Evolutionary conservation across 2,329 filamentous ascomycete genomes (phyloP).

Genomic region (Diplodia seriata): DNA sequence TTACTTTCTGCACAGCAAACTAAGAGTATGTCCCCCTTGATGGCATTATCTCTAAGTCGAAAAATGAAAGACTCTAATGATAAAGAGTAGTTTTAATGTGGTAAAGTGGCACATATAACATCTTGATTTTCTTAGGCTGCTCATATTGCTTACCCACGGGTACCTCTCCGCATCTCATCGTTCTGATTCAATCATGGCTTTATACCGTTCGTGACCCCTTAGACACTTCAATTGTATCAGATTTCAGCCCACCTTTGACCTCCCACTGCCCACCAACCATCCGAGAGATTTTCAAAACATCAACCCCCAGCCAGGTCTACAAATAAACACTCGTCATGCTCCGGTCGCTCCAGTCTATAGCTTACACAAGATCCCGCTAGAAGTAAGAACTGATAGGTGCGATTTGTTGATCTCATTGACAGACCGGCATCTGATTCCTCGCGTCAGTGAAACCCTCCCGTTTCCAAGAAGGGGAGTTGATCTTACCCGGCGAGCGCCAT

Average conservation of each 20-base stretch:
- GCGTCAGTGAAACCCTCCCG: not conserved
- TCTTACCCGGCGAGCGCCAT: slow-evolving; percentile 42
- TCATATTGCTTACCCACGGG: too few species aligned
- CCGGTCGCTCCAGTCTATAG: not conserved
- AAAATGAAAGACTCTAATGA: too few species aligned
- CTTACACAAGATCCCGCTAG: slow-evolving; percentile 22
- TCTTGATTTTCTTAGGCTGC: too few species aligned
- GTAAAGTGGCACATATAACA: too few species aligned
- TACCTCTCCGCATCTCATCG: too few species aligned
- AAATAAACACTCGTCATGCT: not conserved
- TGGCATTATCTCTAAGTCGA: too few species aligned
- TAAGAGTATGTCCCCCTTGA: too few species aligned
- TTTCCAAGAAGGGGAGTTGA: too few species aligned
- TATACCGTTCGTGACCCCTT: not conserved
- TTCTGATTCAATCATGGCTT: not conserved
- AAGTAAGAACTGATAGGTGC: slow-evolving; percentile 19
- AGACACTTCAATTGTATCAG: not conserved
- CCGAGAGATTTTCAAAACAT: not conserved
- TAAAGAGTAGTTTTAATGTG: too few species aligned
- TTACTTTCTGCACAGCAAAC: too few species aligned
- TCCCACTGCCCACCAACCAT: not conserved
- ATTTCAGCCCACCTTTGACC: not conserved
- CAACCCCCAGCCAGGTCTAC: not conserved
- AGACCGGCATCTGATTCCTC: slow-evolving; percentile 1
- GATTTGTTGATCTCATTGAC: slow-evolving; percentile 33